phyloP scores from a whole-genome alignment of 1,284 basidiomycete species.

The Apiotrichum porosum region DNA sequence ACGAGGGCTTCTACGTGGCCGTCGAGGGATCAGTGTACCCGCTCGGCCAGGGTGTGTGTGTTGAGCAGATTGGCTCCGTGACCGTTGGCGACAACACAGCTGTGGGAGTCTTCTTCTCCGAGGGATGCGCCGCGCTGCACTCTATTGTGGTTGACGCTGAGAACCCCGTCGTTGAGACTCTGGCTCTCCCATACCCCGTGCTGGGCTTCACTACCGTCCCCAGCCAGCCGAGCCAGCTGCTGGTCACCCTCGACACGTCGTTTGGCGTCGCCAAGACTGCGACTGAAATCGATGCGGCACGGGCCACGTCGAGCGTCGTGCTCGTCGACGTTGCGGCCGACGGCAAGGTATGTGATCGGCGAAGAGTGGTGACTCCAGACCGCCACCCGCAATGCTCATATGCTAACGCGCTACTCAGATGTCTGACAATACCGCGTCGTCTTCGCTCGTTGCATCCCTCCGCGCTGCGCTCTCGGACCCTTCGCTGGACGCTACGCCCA shows the following conservation, averaged over 20 bases:
- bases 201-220: slow-evolving; percentile 38
- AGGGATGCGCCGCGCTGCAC: slow-evolving; percentile 44
- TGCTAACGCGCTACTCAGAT: slow-evolving; percentile 4
- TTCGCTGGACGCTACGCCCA: not conserved
- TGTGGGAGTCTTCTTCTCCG: slow-evolving; percentile 41
- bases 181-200: slow-evolving; percentile 36
- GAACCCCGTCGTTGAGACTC: slow-evolving; percentile 20
- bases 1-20: slow-evolving; percentile 34
- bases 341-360: slow-evolving; percentile 21
- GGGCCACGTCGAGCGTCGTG: not conserved
- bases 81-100: slow-evolving; percentile 25
- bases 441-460: slow-evolving; percentile 2
- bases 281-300: slow-evolving; percentile 1
- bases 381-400: not conserved
- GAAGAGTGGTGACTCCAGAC: not conserved
- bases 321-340: slow-evolving; percentile 14
- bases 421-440: not conserved
- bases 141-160: slow-evolving; percentile 26
- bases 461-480: slow-evolving; percentile 1
- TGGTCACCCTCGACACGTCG: slow-evolving; percentile 43
- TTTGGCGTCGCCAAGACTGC: slow-evolving; percentile 32
- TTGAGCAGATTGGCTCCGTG: slow-evolving; percentile 37
- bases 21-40: slow-evolving; percentile 41
- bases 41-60: slow-evolving; percentile 40
- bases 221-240: slow-evolving; percentile 14